Percentiles rank a stretch among this genome's conserved stretches.
phyloP scores from a whole-genome alignment of 331 rosid species.

The Prunus yedoensis region DNA sequence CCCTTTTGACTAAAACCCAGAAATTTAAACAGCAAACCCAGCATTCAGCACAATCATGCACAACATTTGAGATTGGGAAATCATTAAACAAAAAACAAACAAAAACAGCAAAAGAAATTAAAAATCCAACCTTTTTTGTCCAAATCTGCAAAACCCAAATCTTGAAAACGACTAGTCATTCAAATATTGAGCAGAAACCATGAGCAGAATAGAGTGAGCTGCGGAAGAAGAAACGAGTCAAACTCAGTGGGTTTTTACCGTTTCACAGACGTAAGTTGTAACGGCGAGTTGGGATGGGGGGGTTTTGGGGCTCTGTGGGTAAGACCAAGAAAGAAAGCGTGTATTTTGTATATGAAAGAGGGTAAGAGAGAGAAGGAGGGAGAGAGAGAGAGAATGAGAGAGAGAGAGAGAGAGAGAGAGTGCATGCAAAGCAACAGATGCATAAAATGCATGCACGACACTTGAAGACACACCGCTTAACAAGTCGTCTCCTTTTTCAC shows the following conservation, averaged over 20 bases:
- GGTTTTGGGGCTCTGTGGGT: conserved; percentile 3
- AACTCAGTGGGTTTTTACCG: conserved; percentile 20
- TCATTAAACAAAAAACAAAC: not conserved
- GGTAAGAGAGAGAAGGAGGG: not conserved
- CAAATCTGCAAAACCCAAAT: conserved; percentile 29
- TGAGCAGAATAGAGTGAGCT: not conserved
- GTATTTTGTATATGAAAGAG: not conserved
- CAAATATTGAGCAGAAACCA: conserved; percentile 15
- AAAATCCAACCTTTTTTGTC: conserved; percentile 20
- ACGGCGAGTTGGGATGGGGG: conserved; percentile 23
- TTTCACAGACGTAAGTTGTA: not conserved
- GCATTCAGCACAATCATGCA: conserved; percentile 31
- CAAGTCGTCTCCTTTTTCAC: conserved; percentile 36
- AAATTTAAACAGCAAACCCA: conserved; percentile 10
- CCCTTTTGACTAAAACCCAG: conserved; percentile 30
- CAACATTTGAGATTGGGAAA: conserved; percentile 30
- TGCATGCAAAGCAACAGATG: conserved; percentile 97
- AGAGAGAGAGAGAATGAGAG: conserved; percentile 34
- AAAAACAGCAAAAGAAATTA: not conserved
- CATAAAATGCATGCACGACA: conserved; percentile 99
- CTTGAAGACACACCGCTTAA: conserved; percentile 70
- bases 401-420: conserved; percentile 41
- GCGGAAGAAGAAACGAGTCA: conserved; percentile 28
- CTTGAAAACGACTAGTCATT: conserved; percentile 27
- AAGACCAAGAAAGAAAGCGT: conserved; percentile 32